Percentiles rank a stretch among this genome's conserved stretches.
Evolutionary conservation across 306 rosid genomes (phyloP).

Genomic region (Carpinus fangiana): DNA sequence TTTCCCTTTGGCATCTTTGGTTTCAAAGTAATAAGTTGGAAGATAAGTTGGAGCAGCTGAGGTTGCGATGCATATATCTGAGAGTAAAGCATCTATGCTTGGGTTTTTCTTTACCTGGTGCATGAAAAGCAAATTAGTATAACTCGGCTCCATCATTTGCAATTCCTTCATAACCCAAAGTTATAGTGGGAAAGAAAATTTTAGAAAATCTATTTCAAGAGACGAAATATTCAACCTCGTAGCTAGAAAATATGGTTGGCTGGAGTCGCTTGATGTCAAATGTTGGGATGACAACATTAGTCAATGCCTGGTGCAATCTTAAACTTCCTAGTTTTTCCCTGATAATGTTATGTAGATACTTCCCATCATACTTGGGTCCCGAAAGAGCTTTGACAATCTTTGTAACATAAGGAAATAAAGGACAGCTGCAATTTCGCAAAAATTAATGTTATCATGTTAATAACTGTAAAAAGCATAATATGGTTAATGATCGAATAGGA

Average conservation of each 20-base stretch:
- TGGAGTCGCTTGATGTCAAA: constrained; percentile 62
- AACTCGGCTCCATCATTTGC: background rate
- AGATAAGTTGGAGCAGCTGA: constrained; percentile 81
- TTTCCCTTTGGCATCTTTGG: constrained; percentile 19
- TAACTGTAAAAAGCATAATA: background rate
- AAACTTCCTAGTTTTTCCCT: constrained; percentile 57
- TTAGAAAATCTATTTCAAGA: background rate
- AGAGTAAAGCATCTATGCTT: constrained; percentile 29
- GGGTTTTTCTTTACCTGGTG: constrained; percentile 38
- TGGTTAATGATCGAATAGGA: background rate
- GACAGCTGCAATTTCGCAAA: constrained; percentile 24
- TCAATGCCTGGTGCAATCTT: constrained; percentile 55
- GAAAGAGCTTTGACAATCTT: constrained; percentile 32
- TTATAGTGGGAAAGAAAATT: background rate
- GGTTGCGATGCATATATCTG: constrained; percentile 68
- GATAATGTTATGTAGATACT: constrained; percentile 52
- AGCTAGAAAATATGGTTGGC: constrained; percentile 60
- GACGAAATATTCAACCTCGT: constrained; percentile 28
- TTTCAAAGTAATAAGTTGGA: constrained; percentile 63
- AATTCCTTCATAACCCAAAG: background rate
- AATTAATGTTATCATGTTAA: background rate
- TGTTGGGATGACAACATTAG: constrained; percentile 67
- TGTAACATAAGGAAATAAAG: background rate
- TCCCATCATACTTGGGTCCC: constrained; percentile 80
- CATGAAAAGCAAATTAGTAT: background rate